phyloP scores from a whole-genome alignment of 306 rosid species.

The Lathyrus aphaca region DNA sequence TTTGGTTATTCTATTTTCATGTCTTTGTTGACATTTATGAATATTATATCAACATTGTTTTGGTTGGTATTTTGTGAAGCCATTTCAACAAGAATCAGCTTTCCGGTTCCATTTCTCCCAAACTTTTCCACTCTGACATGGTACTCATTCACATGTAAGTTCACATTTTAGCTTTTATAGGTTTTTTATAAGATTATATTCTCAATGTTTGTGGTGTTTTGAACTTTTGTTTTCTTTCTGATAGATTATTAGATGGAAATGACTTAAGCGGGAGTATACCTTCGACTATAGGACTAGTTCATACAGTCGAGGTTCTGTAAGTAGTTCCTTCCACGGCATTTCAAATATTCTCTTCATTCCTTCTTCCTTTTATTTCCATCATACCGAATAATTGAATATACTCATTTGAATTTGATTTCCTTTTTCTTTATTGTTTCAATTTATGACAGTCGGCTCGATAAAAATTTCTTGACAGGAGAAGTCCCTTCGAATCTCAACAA shows the following conservation, averaged over 20 bases:
- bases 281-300: conserved; percentile 68
- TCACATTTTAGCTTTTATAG: conserved; percentile 4
- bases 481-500: conserved; percentile 74
- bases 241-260: conserved; percentile 88
- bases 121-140: conserved; percentile 77
- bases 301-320: conserved; percentile 94
- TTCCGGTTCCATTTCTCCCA: conserved; percentile 70
- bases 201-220: conserved; percentile 16
- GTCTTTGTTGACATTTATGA: conserved; percentile 51
- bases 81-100: conserved; percentile 95
- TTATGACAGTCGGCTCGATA: conserved; percentile 86
- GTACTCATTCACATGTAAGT: conserved; percentile 85
- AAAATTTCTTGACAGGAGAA: conserved; percentile 67
- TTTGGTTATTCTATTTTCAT: neutral
- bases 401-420: neutral
- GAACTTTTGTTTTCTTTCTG: conserved; percentile 20
- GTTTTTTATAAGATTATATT: neutral
- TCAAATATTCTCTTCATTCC: neutral
- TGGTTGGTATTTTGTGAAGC: conserved; percentile 56
- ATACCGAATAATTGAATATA: neutral
- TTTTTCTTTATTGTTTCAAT: conserved; percentile 35
- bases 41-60: conserved; percentile 29
- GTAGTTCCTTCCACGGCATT: conserved; percentile 48
- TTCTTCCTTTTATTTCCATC: conserved; percentile 10
- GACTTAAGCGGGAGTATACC: conserved; percentile 66